A percentile compares a stretch with the other conserved stretches of the same genome.
These are phyloP conservation scores for Cladosporium sp. DNA, from an alignment of 2,329 filamentous ascomycete species.

Conservation along the genomic window DNA sequence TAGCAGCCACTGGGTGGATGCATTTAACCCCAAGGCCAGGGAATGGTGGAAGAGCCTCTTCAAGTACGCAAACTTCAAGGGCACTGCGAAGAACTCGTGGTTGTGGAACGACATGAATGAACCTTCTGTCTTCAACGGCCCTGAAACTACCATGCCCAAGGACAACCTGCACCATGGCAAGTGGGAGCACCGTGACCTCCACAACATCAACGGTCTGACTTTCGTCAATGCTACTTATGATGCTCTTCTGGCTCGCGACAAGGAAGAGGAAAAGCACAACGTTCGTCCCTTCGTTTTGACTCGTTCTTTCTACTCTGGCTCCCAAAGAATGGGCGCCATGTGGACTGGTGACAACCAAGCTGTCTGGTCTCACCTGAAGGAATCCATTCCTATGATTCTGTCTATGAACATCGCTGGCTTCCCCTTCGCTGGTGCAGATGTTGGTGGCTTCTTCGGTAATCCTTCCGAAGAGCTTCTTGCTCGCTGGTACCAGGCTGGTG, in stretches of 20 bases:
- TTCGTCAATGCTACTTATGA: slow-evolving; percentile 92
- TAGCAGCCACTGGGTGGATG: slow-evolving; percentile 92
- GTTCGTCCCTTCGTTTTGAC: slow-evolving; percentile 85
- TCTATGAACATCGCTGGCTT: slow-evolving; percentile 90
- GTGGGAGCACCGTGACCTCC: slow-evolving; percentile 96
- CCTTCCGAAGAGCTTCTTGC: slow-evolving; percentile 86
- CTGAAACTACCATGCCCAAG: slow-evolving; percentile 97
- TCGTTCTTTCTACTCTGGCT: slow-evolving; percentile 85
- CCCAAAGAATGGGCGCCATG: slow-evolving; percentile 88
- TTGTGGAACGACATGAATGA: slow-evolving; percentile 99
- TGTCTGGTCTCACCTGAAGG: slow-evolving; percentile 84
- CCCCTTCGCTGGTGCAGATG: slow-evolving; percentile 91
- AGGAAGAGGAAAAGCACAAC: slow-evolving; percentile 61
- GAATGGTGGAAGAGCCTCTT: slow-evolving; percentile 91
- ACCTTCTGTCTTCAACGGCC: slow-evolving; percentile 96
- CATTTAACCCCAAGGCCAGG: slow-evolving; percentile 86
- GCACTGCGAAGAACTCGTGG: slow-evolving; percentile 79
- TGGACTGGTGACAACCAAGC: slow-evolving; percentile 99
- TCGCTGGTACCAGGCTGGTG: slow-evolving; percentile 93
- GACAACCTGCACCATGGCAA: slow-evolving; percentile 87
- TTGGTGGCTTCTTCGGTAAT: slow-evolving; percentile 97
- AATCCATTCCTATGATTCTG: slow-evolving; percentile 86
- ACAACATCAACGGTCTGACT: slow-evolving; percentile 93
- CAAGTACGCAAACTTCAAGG: slow-evolving; percentile 82
- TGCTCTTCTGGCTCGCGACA: slow-evolving; percentile 77